Base-by-base conservation (phyloP, 2,329 filamentous ascomycete species). In the Lanzia echinophila region DNA sequence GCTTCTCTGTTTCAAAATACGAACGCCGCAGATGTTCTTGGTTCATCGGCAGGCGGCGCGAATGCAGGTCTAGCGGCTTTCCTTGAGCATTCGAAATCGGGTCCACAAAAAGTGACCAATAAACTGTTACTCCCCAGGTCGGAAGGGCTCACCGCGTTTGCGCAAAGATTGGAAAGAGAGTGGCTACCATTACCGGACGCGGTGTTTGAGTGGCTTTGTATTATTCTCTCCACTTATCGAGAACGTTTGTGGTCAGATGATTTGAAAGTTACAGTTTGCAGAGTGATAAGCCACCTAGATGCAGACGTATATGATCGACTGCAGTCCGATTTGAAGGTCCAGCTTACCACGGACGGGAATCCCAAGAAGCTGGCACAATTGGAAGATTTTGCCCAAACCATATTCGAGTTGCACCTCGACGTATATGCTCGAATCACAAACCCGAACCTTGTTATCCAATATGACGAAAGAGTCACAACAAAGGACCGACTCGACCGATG, bases 321-420 rank as follows among this genome's bases (percentile, higher is more conserved):
- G 19, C 65, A 70, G 2, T 65, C 73, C 22, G 75, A 79, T 28
- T 65, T 79, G 39, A 57, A 69, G 33, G 51, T 58, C 22, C 53
- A 17, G 58, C 52, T 46, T 41, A 47, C 56, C 8, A 31, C 33
- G 17, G 22, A 24, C 10, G 54, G 19, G 7, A 58, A 63, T 12
- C 22, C 58, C 2, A 58, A 66, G 32, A 66, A 75, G 41, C 57
- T 69, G 20, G 65, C 65, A 12, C 62, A 73, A 28, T 66, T 79
- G 28, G 60, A 65, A 39, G 78, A 81, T 47, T 74, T 84, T 65
- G 70, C 78, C 1, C 75, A 87, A 64, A 75, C 76, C 2, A 69
- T 87, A 3, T 86, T 84, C 60, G 84, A 88, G 65, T 69, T 87
- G 32, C 84, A 87, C 62, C 72, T 87, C 6, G 84, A 87, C 62